Base-by-base conservation (phyloP, 192 early-diverging fungal species). In the Umbelopsis vinacea region DNA sequence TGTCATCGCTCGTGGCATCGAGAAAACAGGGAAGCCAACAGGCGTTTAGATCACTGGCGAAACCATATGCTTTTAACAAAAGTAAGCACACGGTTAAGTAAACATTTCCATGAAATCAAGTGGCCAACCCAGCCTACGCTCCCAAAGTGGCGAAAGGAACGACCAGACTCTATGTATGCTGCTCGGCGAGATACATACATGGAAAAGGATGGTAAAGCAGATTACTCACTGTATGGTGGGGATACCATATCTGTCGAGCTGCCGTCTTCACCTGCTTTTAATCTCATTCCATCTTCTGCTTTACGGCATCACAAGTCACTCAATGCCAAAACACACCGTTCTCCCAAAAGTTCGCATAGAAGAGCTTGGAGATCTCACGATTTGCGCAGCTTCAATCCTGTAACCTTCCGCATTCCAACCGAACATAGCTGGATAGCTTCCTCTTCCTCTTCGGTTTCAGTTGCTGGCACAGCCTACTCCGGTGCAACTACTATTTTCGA, bases 141-240 rank as follows among this genome's bases (percentile, higher is more conserved):
- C 3, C 4, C 57, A 8, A 19, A 19, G 14, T 35, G 29, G 14
- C 57, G 14, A 12, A 37, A 35, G 26, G 57, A 63, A 35, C 26
- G 33, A 0, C 5, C 57, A 0, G 12, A 35, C 6, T 63, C 57
- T 6, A 37, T 15, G 14, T 63, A 63, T 19, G 26, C 12, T 4
- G 57, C 4, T 12, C 26, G 40, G 40, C 40, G 33, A 33, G 29
- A 63, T 17, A 63, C 26, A 17, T 63, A 29, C 35, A 29, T 29
- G 14, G 33, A 63, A 17, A 37, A 63, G 14, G 57, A 63, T 37
- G 57, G 57, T 33, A 63, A 37, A 26, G 57, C 57, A 0, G 57
- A 63, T 37, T 63, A 63, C 57, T 63, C 57, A n/a, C 29, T n/a
- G 29, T 63, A 63, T n/a, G 57, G 29, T 19, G 26, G 29, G 19